phyloP scores from a whole-genome alignment of 257 asterid species.

The Solanum gandarillasii region DNA sequence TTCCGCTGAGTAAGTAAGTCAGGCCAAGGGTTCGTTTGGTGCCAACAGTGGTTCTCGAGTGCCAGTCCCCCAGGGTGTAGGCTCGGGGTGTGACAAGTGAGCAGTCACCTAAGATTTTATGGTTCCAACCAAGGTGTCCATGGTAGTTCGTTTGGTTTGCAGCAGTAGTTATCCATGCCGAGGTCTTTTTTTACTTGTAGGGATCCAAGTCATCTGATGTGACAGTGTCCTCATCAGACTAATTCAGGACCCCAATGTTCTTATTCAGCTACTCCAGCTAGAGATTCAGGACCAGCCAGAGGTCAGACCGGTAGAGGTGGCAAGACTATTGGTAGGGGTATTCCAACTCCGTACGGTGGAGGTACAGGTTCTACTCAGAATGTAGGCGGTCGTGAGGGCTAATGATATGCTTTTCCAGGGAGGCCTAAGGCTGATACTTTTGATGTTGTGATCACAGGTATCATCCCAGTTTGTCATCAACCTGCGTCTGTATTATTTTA shows the following conservation, averaged over 20 bases:
- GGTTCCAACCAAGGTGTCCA: not conserved
- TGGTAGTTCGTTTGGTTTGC: not conserved
- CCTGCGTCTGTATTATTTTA: not conserved
- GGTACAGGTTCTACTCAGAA: not conserved
- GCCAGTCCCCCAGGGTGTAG: too few relatives aligned
- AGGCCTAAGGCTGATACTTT: not conserved
- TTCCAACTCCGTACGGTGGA: too few relatives aligned
- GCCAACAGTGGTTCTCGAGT: too few relatives aligned
- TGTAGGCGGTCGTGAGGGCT: not conserved
- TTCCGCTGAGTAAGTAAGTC: too few relatives aligned
- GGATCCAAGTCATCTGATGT: not conserved
- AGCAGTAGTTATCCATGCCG: not conserved
- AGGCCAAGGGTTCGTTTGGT: too few relatives aligned
- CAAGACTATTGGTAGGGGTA: not conserved
- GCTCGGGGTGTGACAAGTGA: too few relatives aligned
- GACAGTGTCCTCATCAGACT: too few relatives aligned
- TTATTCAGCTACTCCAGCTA: not conserved
- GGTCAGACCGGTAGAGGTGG: not conserved
- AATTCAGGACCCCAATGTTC: not conserved
- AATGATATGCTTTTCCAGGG: not conserved
- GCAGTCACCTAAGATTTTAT: too few relatives aligned
- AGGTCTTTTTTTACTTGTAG: not conserved
- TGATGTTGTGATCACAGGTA: not conserved
- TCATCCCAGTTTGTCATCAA: not conserved
- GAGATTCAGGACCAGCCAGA: not conserved